phyloP scores from a whole-genome alignment of 2,329 filamentous ascomycete species.

The Scytalidium sp. region DNA sequence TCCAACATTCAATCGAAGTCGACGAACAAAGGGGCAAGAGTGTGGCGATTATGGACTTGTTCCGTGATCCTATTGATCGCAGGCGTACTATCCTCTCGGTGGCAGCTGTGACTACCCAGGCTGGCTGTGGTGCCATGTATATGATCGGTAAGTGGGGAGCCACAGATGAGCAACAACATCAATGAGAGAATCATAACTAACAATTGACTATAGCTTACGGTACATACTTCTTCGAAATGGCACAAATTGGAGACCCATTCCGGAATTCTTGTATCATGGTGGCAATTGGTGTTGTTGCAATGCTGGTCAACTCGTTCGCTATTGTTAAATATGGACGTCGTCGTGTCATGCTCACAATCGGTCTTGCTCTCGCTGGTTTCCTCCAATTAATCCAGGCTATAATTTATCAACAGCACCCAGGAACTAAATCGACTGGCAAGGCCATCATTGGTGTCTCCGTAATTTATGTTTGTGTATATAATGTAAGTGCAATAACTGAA shows the following conservation, averaged over 20 bases:
- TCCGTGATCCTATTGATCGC: conserved; percentile 48
- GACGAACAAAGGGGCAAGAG: conserved; percentile 23
- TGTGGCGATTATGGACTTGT: conserved; percentile 41
- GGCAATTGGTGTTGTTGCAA: conserved; percentile 50
- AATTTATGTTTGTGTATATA: conserved; percentile 53
- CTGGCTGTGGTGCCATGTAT: conserved; percentile 54
- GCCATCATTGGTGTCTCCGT: conserved; percentile 20
- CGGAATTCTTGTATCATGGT: conserved; percentile 54
- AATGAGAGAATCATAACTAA: too few species aligned
- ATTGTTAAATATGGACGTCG: conserved; percentile 52
- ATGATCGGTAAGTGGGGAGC: conserved; percentile 42
- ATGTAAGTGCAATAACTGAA: conserved; percentile 24
- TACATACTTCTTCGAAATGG: conserved; percentile 61
- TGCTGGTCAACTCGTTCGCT: conserved; percentile 49
- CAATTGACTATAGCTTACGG: conserved; percentile 48
- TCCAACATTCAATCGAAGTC: conserved; percentile 25
- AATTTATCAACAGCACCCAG: conserved; percentile 45
- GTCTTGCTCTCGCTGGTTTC: conserved; percentile 49
- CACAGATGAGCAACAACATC: conserved; percentile 7
- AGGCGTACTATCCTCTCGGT: conserved; percentile 47
- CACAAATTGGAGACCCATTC: conserved; percentile 51
- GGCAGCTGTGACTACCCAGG: conserved; percentile 46
- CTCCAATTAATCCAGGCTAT: conserved; percentile 52
- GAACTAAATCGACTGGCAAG: conserved; percentile 34
- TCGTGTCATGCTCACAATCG: conserved; percentile 48